Percentiles rank a stretch among this genome's conserved stretches.
These are phyloP conservation scores for Geosmithia putterillii DNA, from an alignment of 2,329 filamentous ascomycete genomes.

Conservation along the genomic window DNA sequence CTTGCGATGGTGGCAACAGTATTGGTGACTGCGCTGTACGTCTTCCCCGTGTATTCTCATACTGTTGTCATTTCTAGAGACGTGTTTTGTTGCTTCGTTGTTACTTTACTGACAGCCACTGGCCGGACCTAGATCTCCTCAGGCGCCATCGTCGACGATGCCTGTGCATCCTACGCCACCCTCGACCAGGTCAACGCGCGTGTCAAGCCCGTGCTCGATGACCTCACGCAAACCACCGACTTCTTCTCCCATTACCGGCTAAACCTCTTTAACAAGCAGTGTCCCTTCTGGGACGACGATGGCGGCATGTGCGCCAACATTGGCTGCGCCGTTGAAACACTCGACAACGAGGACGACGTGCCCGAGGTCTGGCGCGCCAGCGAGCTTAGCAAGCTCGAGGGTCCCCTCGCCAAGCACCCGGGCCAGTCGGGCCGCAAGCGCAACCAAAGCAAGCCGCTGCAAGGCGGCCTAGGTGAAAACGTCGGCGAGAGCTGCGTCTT, in stretches of 20 bases:
- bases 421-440: slow-evolving; percentile 61
- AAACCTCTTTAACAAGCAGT: slow-evolving; percentile 87
- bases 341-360: slow-evolving; percentile 92
- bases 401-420: slow-evolving; percentile 82
- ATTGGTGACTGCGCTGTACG: slow-evolving; percentile 8
- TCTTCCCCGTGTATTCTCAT: not conserved
- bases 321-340: slow-evolving; percentile 86
- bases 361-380: slow-evolving; percentile 83
- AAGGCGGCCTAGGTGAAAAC: slow-evolving; percentile 70
- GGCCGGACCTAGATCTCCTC: slow-evolving; percentile 62
- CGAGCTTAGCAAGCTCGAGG: slow-evolving; percentile 84
- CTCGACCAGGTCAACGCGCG: slow-evolving; percentile 74
- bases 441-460: slow-evolving; percentile 59
- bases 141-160: slow-evolving; percentile 79
- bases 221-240: slow-evolving; percentile 77
- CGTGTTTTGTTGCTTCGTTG: not conserved
- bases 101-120: slow-evolving; percentile 1
- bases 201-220: slow-evolving; percentile 64
- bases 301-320: slow-evolving; percentile 94
- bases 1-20: slow-evolving; percentile 55
- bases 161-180: slow-evolving; percentile 85
- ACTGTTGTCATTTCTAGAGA: slow-evolving; percentile 22
- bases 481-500: slow-evolving; percentile 95
- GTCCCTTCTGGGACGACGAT: slow-evolving; percentile 92
- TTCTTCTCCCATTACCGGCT: slow-evolving; percentile 97